These are phyloP conservation scores for Hirschioporus abietinus DNA, from an alignment of 768 basidiomycete species.

Conservation along the genomic window DNA sequence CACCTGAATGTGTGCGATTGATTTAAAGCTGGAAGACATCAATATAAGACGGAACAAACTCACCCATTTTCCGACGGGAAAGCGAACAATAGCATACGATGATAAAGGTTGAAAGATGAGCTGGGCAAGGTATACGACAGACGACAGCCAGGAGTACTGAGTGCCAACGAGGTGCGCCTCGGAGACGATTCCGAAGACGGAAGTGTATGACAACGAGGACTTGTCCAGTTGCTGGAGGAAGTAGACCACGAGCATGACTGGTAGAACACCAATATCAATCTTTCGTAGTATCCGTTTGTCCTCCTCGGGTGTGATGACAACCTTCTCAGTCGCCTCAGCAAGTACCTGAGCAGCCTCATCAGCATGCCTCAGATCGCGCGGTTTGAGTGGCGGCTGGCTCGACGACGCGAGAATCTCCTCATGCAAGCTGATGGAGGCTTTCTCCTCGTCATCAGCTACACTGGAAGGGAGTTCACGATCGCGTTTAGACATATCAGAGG, in stretches of 20 bases:
- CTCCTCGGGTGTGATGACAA: slow-evolving; percentile 27
- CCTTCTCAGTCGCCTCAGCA: slow-evolving; percentile 19
- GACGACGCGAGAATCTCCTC: neutral
- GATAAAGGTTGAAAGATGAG: slow-evolving; percentile 39
- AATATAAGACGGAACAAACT: slow-evolving; percentile 14
- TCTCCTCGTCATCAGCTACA: neutral
- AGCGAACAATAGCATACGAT: slow-evolving; percentile 34
- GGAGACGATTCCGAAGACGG: slow-evolving; percentile 37
- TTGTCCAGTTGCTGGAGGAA: slow-evolving; percentile 34
- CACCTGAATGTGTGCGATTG: slow-evolving; percentile 15
- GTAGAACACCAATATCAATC: slow-evolving; percentile 5
- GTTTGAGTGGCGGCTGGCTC: slow-evolving; percentile 1
- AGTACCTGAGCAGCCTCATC: slow-evolving; percentile 30
- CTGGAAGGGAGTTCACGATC: neutral
- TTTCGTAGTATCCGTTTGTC: slow-evolving; percentile 30
- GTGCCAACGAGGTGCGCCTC: slow-evolving; percentile 29
- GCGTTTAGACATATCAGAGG: neutral
- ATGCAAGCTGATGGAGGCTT: neutral
- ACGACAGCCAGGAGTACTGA: slow-evolving; percentile 40
- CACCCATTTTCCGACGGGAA: slow-evolving; percentile 37
- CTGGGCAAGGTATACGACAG: slow-evolving; percentile 41
- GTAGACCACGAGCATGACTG: slow-evolving; percentile 21
- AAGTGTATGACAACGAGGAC: slow-evolving; percentile 43
- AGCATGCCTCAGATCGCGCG: slow-evolving; percentile 15
- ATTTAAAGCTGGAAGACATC: neutral